Base-by-base conservation (phyloP, 805 yeast genomes). In the Scheffersomyces amazonensis region DNA sequence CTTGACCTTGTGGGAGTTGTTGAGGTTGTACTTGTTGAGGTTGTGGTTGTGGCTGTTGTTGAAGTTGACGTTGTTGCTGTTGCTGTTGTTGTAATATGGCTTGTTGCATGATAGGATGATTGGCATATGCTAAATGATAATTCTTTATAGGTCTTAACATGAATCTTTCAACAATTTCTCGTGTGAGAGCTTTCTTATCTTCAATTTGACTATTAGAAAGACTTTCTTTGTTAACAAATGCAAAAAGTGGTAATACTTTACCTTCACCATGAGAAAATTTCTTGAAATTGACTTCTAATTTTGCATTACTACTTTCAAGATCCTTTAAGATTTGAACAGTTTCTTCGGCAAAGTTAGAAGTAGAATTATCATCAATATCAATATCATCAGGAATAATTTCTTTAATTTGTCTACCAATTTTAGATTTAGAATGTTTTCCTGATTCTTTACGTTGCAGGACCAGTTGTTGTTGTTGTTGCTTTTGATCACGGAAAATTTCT, bases 341-440 rank as follows among this genome's bases (percentile, higher is more conserved):
- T 27, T 72, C 71, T 34, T 75, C 80, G 42, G 77, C 60, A 42
- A 76, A 75, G 36, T 63, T 59, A 4, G 65, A 58, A 4, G 80
- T 76, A 24, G 70, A 57, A 23, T 62, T 61, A 44, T 73, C 76
- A 36, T 71, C 75, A 43, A 64, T 60, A 37, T 73, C 68, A 24
- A 75, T 66, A 44, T 75, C 81, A 55, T 75, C 80, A 9, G 71
- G 64, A 42, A 66, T 56, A 38, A 60, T 55, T n/a, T 53, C 44
- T 23, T 64, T 54, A 34, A 63, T 62, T 34, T 60, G 47, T 41
- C 62, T 64, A 32, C 53, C 52, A 39, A 52, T 53, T 31, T 50
- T 47, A 18, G 22, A 17, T 22, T 34, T 38, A 16, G 20, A 11
- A 23, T 22, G 24, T 31, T 43, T 39, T 22, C 32, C 40, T 12